Percentiles rank a stretch among this genome's conserved stretches.
Conservation (phyloP, 176 grass and related monocot genomes). For the Phoenix roebelenii region DNA sequence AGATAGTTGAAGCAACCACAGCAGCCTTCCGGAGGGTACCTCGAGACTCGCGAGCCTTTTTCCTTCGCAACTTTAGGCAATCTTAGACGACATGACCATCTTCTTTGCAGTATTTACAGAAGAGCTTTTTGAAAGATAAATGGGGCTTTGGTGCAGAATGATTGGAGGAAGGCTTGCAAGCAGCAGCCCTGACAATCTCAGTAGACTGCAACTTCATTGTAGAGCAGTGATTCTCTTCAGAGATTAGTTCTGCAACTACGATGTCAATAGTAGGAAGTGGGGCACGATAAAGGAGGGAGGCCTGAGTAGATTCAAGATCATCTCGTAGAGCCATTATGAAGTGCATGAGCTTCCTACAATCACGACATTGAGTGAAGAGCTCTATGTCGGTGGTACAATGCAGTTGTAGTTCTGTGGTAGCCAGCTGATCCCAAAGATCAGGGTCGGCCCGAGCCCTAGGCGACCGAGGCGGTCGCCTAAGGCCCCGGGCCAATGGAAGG, state of each 20-base stretch:
- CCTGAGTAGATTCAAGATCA: background rate
- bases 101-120: background rate
- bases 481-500: too few relatives aligned
- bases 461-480: too few relatives aligned
- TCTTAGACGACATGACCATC: background rate
- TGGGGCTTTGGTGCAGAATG: background rate
- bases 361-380: background rate
- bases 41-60: background rate
- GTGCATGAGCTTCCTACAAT: background rate
- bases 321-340: background rate
- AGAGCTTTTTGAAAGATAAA: background rate
- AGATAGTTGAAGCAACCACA: background rate
- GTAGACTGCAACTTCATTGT: background rate
- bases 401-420: background rate
- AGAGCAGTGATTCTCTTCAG: background rate
- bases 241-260: background rate
- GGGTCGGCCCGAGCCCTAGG: too few relatives aligned
- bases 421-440: background rate
- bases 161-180: background rate
- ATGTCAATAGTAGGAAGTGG: background rate
- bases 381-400: background rate
- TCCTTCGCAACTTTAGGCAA: background rate
- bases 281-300: background rate
- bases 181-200: background rate
- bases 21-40: background rate